Percentiles rank a stretch among this genome's conserved stretches.
phyloP scores from a whole-genome alignment of 139 green algal species.

The Chloropicon primus region DNA sequence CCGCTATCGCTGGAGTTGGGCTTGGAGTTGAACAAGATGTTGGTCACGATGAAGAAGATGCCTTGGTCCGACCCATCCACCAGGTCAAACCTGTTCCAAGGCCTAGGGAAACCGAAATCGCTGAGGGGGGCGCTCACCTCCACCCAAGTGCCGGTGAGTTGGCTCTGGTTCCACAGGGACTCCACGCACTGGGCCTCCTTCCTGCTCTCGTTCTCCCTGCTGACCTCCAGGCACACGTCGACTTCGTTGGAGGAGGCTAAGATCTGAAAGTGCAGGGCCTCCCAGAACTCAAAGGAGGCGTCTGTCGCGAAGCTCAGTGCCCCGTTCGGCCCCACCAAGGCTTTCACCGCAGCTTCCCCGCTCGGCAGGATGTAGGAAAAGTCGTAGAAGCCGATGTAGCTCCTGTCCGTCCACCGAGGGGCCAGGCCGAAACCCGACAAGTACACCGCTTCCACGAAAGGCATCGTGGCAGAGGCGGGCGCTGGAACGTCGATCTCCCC shows the following conservation, averaged over 20 bases:
- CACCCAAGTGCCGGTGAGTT: not conserved
- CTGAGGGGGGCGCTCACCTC: not conserved
- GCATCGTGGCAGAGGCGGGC: not conserved
- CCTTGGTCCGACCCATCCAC: not conserved
- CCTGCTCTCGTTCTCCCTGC: not conserved
- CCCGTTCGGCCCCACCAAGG: not conserved
- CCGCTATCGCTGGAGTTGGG: not conserved
- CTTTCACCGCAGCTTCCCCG: not conserved
- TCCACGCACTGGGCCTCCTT: not conserved
- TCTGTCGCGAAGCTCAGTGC: not conserved
- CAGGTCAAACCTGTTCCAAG: not conserved
- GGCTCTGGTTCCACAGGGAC: not conserved
- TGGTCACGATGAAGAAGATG: not conserved
- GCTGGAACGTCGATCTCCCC: not conserved
- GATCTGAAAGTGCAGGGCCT: not conserved
- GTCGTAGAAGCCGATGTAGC: not conserved
- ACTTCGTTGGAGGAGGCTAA: not conserved
- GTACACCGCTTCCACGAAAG: not conserved
- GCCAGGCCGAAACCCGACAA: not conserved
- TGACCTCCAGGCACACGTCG: not conserved
- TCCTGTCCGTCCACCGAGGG: not conserved
- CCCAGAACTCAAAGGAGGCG: not conserved
- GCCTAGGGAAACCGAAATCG: not conserved
- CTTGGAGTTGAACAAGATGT: not conserved
- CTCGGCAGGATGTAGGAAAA: not conserved